Evolutionary conservation across 192 early-diverging fungal species (phyloP).

Genomic region (Blastocladiella britannica): DNA sequence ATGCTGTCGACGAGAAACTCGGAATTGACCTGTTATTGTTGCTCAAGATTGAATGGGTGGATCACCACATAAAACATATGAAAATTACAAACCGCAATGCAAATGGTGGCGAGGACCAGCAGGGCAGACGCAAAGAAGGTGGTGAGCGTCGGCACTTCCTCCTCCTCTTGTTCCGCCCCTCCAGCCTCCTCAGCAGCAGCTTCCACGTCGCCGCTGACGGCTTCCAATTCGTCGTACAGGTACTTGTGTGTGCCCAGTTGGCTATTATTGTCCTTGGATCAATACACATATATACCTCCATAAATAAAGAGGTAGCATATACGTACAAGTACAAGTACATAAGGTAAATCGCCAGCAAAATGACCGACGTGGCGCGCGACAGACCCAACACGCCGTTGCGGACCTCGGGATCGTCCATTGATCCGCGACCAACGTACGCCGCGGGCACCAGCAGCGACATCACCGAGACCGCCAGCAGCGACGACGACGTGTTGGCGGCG

Average conservation of each 20-base stretch:
- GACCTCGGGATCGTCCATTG: no score
- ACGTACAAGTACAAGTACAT: conserved; percentile 59
- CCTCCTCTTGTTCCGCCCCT: no score
- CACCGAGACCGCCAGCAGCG: conserved; percentile 38
- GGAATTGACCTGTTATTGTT: background rate
- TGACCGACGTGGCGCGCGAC: conserved; percentile 42
- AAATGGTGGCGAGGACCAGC: conserved; percentile 34
- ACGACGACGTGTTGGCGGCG: conserved; percentile 47
- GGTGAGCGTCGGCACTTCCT: conserved; percentile 35
- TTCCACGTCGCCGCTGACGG: no score
- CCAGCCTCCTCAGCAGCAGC: no score
- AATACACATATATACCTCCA: no score
- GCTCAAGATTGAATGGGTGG: no score
- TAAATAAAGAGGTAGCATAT: background rate
- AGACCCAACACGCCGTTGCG: conserved; percentile 34
- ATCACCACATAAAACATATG: conserved; percentile 67
- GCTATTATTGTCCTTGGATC: background rate
- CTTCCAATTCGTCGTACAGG: background rate
- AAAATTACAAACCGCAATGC: conserved; percentile 54
- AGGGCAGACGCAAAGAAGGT: conserved; percentile 30
- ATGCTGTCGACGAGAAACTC: conserved; percentile 16
- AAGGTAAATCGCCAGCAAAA: conserved; percentile 42
- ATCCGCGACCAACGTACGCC: no score
- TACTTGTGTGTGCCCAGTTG: conserved; percentile 53
- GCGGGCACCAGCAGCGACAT: conserved; percentile 49